Evolutionary conservation across 768 basidiomycete genomes (phyloP), one percentile per base, ranked within the genome.

Genomic region (Naematelia encephala): DNA sequence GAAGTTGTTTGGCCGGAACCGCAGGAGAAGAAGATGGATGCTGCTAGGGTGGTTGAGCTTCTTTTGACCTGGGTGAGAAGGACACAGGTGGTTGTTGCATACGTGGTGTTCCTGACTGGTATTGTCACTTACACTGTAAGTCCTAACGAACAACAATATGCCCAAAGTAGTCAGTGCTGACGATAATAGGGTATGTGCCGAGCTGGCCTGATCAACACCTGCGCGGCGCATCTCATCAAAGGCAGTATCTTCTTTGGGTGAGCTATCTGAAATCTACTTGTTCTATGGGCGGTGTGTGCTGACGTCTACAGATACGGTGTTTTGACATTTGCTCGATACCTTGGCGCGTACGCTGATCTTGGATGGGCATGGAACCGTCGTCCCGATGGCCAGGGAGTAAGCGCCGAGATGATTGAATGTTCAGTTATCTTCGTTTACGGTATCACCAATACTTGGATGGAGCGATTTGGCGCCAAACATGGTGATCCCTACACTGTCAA

Each of bases 371-470:
- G 93, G 93, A 98, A 98, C 73, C 59, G 59, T 23, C 67, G 68
- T 34, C 68, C 73, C 5, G 57, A 54, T 12, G 28, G 29, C 23
- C 26, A 54, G 1, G 69, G 60, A 14, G 53, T 69, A 2, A 70
- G 73, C 4, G 78, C 78, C n/a, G 79, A 80, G 56, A 69, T 74
- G 60, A 68, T 79, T 44, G 79, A 80, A 58, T 72, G 70, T 51
- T 46, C 61, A 25, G 69, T 77, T 52, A 92, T 97, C 68, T 93
- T 93, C 78, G 29, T 85, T 0, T 98, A 97, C 72, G 93, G 93
- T 5, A 81, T 84, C 29, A 87, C 90, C 44, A 94, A 98, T 73
- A 91, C 88, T 14, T 98, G 91, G 90, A 91, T 97, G 89, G 94
- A 98, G 78, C 84, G 94, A 43, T 89, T 94, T 64, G 93, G 92